phyloP scores from a whole-genome alignment of 306 rosid genomes.

The Phaseolus lunatus region DNA sequence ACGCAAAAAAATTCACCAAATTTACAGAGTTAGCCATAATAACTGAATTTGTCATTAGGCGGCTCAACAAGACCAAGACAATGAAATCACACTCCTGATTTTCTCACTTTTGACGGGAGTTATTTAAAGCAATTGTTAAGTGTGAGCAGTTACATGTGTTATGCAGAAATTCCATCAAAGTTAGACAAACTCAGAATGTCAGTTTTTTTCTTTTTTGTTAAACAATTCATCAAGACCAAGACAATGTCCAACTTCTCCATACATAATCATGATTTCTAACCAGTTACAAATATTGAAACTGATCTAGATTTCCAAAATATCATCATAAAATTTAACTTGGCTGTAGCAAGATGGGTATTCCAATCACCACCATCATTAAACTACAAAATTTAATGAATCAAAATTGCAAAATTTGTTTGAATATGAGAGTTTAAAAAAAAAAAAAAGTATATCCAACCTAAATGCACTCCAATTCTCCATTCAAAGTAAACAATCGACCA shows the following conservation, averaged over 20 bases:
- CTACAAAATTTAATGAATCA: constrained; percentile 5
- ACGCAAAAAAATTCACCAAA: constrained; percentile 13
- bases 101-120: background rate
- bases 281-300: constrained; percentile 7
- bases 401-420: constrained; percentile 10
- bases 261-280: constrained; percentile 13
- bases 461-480: background rate
- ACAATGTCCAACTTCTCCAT: background rate
- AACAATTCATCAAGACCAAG: constrained; percentile 16
- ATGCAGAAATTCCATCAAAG: constrained; percentile 24
- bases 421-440: constrained; percentile 22
- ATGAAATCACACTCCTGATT: background rate
- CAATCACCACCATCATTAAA: background rate
- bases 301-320: constrained; percentile 21
- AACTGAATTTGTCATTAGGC: background rate
- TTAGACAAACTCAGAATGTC: constrained; percentile 13
- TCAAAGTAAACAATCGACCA: background rate
- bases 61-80: background rate
- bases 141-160: constrained; percentile 14
- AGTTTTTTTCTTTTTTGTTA: background rate
- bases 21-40: constrained; percentile 31
- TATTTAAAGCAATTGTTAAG: background rate
- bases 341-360: background rate
- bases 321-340: constrained; percentile 20
- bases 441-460: constrained; percentile 30